Conservation (phyloP, 306 rosid species). For the Hippophae rhamnoides region DNA sequence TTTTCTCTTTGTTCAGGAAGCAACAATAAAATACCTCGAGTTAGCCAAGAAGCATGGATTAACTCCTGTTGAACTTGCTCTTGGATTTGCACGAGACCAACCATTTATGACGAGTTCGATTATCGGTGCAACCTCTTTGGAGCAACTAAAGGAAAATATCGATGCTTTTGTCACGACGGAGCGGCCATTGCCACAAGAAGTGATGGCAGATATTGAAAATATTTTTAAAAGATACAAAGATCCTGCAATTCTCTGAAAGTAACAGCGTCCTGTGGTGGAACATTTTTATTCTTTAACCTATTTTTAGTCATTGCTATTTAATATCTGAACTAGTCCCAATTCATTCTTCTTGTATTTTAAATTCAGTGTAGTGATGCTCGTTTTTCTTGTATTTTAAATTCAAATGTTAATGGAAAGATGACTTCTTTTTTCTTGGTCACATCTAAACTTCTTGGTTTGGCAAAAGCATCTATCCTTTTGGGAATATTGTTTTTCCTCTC, state of each 20-base stretch:
- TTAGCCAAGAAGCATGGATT: constrained; percentile 63
- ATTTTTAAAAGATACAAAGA: constrained; percentile 72
- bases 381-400: too few relatives aligned
- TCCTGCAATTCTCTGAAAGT: constrained; percentile 42
- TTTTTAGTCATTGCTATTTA: background rate
- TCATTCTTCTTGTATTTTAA: too few relatives aligned
- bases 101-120: constrained; percentile 87
- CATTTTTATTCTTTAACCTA: background rate
- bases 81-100: constrained; percentile 76
- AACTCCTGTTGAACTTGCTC: constrained; percentile 69
- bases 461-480: too few relatives aligned
- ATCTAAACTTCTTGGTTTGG: too few relatives aligned
- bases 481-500: too few relatives aligned
- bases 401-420: too few relatives aligned
- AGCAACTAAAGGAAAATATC: constrained; percentile 70
- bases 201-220: constrained; percentile 50
- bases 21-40: constrained; percentile 46
- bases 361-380: too few relatives aligned
- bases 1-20: constrained; percentile 52
- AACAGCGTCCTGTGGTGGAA: background rate
- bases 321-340: too few relatives aligned
- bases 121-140: constrained; percentile 77
- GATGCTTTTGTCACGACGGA: constrained; percentile 56
- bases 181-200: constrained; percentile 60
- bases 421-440: too few relatives aligned